These are phyloP conservation scores for Botrytis porri DNA, from an alignment of 2,329 filamentous ascomycete genomes.

Conservation along the genomic window DNA sequence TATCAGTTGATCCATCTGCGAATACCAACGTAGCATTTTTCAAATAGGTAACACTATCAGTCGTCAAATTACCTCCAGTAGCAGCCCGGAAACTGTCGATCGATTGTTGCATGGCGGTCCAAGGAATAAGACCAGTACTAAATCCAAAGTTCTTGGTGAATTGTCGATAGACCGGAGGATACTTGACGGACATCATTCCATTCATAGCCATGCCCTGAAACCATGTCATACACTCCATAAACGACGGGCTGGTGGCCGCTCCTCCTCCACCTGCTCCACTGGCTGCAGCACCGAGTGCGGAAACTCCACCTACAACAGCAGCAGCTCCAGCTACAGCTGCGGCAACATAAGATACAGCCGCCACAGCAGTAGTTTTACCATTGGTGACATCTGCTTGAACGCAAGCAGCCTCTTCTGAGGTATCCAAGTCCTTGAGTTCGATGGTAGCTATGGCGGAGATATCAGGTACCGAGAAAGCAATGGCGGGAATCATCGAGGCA, in stretches of 20 bases:
- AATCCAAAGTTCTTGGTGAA: constrained; percentile 94
- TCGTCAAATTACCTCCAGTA: constrained; percentile 84
- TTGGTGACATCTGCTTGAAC: constrained; percentile 80
- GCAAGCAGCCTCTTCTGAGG: constrained; percentile 68
- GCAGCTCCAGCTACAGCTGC: constrained; percentile 84
- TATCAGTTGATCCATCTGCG: constrained; percentile 54
- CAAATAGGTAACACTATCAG: constrained; percentile 73
- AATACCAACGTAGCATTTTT: constrained; percentile 74
- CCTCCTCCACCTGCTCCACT: constrained; percentile 53
- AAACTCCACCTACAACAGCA: constrained; percentile 67
- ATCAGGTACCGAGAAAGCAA: constrained; percentile 88
- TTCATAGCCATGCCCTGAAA: constrained; percentile 95
- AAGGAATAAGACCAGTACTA: constrained; percentile 79
- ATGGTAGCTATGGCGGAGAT: constrained; percentile 83
- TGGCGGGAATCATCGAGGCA: constrained; percentile 73
- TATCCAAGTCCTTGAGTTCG: constrained; percentile 62
- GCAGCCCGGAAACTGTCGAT: constrained; percentile 79
- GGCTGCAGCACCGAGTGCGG: constrained; percentile 62
- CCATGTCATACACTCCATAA: constrained; percentile 80
- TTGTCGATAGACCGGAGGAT: constrained; percentile 82
- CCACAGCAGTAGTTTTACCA: constrained; percentile 74
- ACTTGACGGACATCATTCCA: constrained; percentile 89
- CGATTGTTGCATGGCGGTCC: constrained; percentile 71
- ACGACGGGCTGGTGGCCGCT: constrained; percentile 73
- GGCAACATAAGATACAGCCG: constrained; percentile 78